Conservation (phyloP, 257 asterid genomes). For the Scutellaria baicalensis region DNA sequence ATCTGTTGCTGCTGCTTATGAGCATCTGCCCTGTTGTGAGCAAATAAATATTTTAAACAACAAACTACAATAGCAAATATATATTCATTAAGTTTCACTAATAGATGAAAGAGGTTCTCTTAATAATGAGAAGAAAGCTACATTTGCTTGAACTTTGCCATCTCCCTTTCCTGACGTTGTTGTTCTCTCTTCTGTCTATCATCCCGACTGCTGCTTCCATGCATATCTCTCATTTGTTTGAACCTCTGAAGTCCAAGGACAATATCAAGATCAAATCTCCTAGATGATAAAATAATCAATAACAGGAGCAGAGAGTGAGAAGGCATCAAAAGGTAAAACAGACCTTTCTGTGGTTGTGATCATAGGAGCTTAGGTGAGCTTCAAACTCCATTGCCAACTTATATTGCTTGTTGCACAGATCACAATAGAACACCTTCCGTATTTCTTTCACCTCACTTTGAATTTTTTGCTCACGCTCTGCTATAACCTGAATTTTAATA, state of each 20-base stretch:
- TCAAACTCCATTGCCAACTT: slow-evolving; percentile 97
- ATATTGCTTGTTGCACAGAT: slow-evolving; percentile 98
- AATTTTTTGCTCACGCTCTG: slow-evolving; percentile 96
- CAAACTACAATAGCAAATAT: too few relatives aligned
- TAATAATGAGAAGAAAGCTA: slow-evolving; percentile 14
- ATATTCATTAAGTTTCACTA: neutral
- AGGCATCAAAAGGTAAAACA: neutral
- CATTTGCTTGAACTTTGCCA: slow-evolving; percentile 90
- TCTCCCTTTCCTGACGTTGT: slow-evolving; percentile 86
- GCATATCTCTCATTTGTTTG: slow-evolving; percentile 98
- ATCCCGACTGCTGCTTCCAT: slow-evolving; percentile 92
- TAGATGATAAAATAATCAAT: neutral
- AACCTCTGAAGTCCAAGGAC: slow-evolving; percentile 53
- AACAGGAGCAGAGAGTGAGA: slow-evolving; percentile 9
- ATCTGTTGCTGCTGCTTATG: slow-evolving; percentile 66
- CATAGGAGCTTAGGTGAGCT: slow-evolving; percentile 93
- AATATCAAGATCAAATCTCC: neutral
- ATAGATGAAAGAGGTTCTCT: neutral
- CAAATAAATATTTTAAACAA: neutral
- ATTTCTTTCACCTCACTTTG: slow-evolving; percentile 94
- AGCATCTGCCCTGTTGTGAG: slow-evolving; percentile 62
- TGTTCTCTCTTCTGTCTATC: slow-evolving; percentile 96
- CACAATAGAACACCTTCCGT: slow-evolving; percentile 92
- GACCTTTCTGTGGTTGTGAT: slow-evolving; percentile 99
- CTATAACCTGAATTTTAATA: slow-evolving; percentile 99